These are phyloP conservation scores for Alternaria gansuensis DNA, from an alignment of 2,329 filamentous ascomycete species.

Conservation along the genomic window DNA sequence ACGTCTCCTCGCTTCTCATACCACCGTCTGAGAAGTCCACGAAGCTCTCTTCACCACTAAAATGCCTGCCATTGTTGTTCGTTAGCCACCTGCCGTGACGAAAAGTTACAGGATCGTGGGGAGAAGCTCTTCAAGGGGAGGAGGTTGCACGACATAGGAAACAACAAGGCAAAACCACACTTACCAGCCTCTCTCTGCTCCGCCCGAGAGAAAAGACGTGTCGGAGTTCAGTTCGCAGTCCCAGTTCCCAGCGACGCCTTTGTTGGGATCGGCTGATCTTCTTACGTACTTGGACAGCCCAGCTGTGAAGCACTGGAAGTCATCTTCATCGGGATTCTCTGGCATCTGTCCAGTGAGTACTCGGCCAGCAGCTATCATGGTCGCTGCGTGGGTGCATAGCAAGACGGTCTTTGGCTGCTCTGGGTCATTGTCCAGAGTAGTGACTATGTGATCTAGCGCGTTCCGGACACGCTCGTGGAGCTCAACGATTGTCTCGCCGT, in stretches of 20 bases:
- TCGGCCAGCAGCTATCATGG: slow-evolving; percentile 85
- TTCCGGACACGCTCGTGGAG: slow-evolving; percentile 82
- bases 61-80: slow-evolving; percentile 37
- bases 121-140: background rate
- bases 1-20: slow-evolving; percentile 22
- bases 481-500: slow-evolving; percentile 80
- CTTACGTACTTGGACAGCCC: slow-evolving; percentile 75
- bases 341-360: slow-evolving; percentile 82
- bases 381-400: slow-evolving; percentile 89
- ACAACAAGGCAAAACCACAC: slow-evolving; percentile 22
- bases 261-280: slow-evolving; percentile 57
- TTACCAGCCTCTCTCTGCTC: slow-evolving; percentile 89
- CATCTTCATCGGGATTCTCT: slow-evolving; percentile 73
- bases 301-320: slow-evolving; percentile 87
- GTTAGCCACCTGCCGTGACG: slow-evolving; percentile 15
- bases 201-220: slow-evolving; percentile 79
- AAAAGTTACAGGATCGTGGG: background rate
- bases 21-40: slow-evolving; percentile 40
- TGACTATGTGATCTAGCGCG: slow-evolving; percentile 74
- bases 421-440: slow-evolving; percentile 72
- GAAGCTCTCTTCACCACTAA: slow-evolving; percentile 51
- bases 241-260: slow-evolving; percentile 80
- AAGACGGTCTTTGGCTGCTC: slow-evolving; percentile 73
- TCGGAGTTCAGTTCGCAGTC: slow-evolving; percentile 81
- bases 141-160: background rate